These are phyloP conservation scores for Anthoceros angustus DNA, from an alignment of 225 moss, liverwort and hornwort genomes.

Conservation along the genomic window DNA sequence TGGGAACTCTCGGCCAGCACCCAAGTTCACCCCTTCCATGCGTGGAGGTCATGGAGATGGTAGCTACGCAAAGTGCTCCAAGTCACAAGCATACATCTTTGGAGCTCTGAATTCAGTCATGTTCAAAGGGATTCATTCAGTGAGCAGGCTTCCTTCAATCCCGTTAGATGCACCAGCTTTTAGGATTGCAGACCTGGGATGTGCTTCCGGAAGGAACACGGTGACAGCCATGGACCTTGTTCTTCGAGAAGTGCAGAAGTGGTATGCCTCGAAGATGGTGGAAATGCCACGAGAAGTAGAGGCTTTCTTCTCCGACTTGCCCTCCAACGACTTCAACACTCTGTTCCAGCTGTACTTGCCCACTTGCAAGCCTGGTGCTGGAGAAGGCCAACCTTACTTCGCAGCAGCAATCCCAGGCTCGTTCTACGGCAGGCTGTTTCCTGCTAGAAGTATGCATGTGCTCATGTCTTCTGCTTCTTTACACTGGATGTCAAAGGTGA, in stretches of 20 bases:
- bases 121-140: neutral
- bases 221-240: neutral
- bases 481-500: slow-evolving; percentile 15
- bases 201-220: neutral
- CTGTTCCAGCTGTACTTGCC: slow-evolving; percentile 11
- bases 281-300: slow-evolving; percentile 4
- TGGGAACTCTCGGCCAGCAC: neutral
- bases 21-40: neutral
- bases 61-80: neutral
- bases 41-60: neutral
- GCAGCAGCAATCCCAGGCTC: slow-evolving; percentile 19
- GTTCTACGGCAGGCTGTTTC: slow-evolving; percentile 17
- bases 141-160: neutral
- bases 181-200: neutral
- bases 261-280: neutral
- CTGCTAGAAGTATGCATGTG: slow-evolving; percentile 12
- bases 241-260: neutral
- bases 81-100: neutral
- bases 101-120: neutral
- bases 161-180: neutral
- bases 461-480: slow-evolving; percentile 10
- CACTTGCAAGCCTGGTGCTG: neutral
- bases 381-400: slow-evolving; percentile 5
- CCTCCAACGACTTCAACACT: slow-evolving; percentile 14
- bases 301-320: slow-evolving; percentile 13